A percentile compares a stretch with the other conserved stretches of the same genome.
Evolutionary conservation across 2,329 filamentous ascomycete species (phyloP).

Genomic region (Epichloe scottii): DNA sequence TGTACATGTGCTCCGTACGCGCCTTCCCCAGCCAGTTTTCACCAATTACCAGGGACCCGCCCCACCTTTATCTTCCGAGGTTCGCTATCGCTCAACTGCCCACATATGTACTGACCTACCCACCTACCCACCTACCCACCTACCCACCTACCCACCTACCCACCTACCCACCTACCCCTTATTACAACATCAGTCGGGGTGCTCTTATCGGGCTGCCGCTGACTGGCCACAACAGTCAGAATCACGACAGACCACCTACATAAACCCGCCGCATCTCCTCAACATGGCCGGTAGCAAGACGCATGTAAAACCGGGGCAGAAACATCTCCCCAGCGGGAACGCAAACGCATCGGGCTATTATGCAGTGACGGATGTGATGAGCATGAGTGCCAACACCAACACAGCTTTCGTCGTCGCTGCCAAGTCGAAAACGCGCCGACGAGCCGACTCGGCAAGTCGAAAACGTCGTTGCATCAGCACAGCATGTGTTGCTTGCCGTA

Average conservation of each 20-base stretch:
- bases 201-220: not conserved
- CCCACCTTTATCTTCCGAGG: not conserved
- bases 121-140: too few species aligned
- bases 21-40: not conserved
- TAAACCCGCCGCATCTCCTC: not conserved
- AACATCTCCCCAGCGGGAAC: not conserved
- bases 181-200: not conserved
- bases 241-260: not conserved
- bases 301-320: not conserved
- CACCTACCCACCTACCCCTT: too few species aligned
- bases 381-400: not conserved
- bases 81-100: too few species aligned
- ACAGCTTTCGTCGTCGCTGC: constrained; percentile 10
- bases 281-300: not conserved
- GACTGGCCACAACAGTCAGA: not conserved
- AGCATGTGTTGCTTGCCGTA: constrained; percentile 70
- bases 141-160: too few species aligned
- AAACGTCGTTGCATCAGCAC: constrained; percentile 74
- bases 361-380: not conserved
- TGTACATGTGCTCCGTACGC: not conserved
- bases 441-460: constrained; percentile 33
- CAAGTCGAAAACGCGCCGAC: constrained; percentile 40
- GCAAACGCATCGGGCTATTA: not conserved
- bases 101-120: too few species aligned
- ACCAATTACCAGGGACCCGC: not conserved